Evolutionary conservation across 495 filamentous ascomycete species (phyloP).

Genomic region (Friedmanniomyces endolithicus): DNA sequence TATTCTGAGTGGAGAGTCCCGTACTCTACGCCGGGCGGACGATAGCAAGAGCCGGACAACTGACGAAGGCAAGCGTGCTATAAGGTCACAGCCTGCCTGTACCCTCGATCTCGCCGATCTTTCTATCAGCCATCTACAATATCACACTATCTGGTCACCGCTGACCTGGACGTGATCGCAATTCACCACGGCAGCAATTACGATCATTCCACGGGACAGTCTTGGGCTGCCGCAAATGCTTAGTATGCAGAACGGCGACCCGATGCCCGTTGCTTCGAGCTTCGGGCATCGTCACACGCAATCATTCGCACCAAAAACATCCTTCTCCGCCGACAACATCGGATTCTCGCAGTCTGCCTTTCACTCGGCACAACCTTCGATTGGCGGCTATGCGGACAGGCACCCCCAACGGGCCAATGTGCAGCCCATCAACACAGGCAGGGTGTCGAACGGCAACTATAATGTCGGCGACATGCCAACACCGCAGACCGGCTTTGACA

Average conservation of each 20-base stretch:
- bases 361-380: constrained; percentile 55
- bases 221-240: constrained; percentile 65
- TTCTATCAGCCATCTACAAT: too few relatives aligned
- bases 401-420: constrained; percentile 76
- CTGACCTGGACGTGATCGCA: constrained; percentile 12
- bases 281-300: constrained; percentile 40
- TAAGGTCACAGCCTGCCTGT: too few relatives aligned
- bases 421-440: constrained; percentile 78
- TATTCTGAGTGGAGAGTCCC: too few relatives aligned
- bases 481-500: constrained; percentile 81
- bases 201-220: constrained; percentile 55
- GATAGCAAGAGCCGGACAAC: too few relatives aligned
- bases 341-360: constrained; percentile 89
- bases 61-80: too few relatives aligned
- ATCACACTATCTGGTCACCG: background rate
- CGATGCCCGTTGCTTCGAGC: constrained; percentile 39
- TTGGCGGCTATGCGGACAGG: constrained; percentile 67
- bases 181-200: constrained; percentile 57
- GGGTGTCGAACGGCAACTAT: constrained; percentile 40
- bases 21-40: too few relatives aligned
- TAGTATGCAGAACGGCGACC: constrained; percentile 75
- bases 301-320: constrained; percentile 49
- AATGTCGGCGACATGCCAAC: constrained; percentile 62
- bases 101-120: too few relatives aligned
- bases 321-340: constrained; percentile 57